Evolutionary conservation across 202 grass and related monocot genomes (phyloP).

Genomic region (Carex arenaria): DNA sequence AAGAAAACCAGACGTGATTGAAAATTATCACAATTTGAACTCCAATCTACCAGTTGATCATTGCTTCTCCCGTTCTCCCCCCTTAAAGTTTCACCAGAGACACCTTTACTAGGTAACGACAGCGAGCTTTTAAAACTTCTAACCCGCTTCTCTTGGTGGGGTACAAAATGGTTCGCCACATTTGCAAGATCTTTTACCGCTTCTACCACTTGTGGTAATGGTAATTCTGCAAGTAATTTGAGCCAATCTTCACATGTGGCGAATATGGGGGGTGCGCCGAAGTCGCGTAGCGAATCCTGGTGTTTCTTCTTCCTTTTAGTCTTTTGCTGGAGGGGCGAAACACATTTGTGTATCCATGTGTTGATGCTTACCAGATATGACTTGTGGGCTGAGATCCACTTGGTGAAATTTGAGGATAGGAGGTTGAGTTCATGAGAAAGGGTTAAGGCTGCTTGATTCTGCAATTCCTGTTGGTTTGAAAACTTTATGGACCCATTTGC

Average conservation of each 20-base stretch:
- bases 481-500: conserved; percentile 51
- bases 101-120: conserved; percentile 39
- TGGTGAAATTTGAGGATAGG: conserved; percentile 71
- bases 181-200: conserved; percentile 55
- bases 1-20: conserved; percentile 59
- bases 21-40: conserved; percentile 36
- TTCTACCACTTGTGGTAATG: conserved; percentile 42
- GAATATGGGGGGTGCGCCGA: conserved; percentile 63
- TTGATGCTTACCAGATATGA: conserved; percentile 69
- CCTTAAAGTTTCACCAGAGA: conserved; percentile 18
- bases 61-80: conserved; percentile 26
- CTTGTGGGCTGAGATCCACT: conserved; percentile 73
- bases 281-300: conserved; percentile 34
- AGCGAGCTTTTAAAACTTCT: conserved; percentile 46
- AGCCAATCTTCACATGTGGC: conserved; percentile 74
- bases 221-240: conserved; percentile 33
- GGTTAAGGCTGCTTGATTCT: conserved; percentile 47
- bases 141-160: conserved; percentile 58
- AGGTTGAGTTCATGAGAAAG: conserved; percentile 74
- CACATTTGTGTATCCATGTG: conserved; percentile 76
- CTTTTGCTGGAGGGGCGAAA: conserved; percentile 44
- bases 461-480: conserved; percentile 51
- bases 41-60: conserved; percentile 34
- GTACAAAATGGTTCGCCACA: conserved; percentile 43
- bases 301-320: conserved; percentile 35